Evolutionary conservation across 345 rosid genomes (phyloP).

Genomic region (Rhodamnia argentea): DNA sequence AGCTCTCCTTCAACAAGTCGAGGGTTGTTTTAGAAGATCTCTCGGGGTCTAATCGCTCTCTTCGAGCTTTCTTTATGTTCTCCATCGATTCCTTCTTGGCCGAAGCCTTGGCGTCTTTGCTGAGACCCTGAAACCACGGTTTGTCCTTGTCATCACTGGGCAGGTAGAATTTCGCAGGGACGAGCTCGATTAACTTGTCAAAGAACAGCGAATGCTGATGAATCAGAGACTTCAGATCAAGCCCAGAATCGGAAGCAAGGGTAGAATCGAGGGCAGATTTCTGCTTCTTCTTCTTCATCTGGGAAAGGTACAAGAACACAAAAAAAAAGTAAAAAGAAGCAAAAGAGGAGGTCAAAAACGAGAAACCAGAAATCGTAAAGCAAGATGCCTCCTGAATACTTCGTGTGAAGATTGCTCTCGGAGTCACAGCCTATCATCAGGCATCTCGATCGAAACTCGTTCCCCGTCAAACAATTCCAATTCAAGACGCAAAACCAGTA

Average conservation of each 20-base stretch:
- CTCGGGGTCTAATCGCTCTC: constrained; percentile 71
- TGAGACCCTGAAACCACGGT: constrained; percentile 75
- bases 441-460: neutral
- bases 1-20: constrained; percentile 48
- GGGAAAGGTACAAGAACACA: neutral
- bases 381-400: neutral
- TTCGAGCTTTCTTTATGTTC: constrained; percentile 73
- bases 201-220: constrained; percentile 49
- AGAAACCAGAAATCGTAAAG: neutral
- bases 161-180: constrained; percentile 85
- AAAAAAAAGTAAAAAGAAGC: neutral
- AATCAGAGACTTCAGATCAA: constrained; percentile 36
- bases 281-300: constrained; percentile 40
- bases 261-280: neutral
- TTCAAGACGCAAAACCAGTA: neutral
- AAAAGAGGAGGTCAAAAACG: neutral
- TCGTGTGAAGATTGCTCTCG: neutral
- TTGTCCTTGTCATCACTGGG: constrained; percentile 61
- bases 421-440: neutral
- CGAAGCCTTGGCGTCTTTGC: constrained; percentile 49
- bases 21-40: constrained; percentile 45
- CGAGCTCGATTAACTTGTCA: constrained; percentile 64
- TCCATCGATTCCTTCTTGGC: constrained; percentile 58
- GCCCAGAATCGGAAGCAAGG: neutral
- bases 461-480: neutral